Conservation (phyloP, 1,139 yeast genomes). For the Protomyces lactucae-debilis region DNA sequence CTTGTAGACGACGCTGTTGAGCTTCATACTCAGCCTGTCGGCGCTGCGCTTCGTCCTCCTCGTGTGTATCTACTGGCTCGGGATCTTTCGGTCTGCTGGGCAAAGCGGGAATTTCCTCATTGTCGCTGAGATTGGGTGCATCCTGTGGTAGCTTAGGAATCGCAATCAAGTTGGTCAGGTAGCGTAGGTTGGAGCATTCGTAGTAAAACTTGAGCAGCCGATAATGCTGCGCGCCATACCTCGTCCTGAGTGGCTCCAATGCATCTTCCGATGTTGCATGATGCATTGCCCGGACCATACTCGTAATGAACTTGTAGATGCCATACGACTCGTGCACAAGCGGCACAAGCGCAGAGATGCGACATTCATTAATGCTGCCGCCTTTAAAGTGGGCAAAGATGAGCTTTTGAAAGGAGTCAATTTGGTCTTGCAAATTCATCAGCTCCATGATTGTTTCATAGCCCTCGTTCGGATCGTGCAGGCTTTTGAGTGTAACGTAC, state of each 20-base stretch:
- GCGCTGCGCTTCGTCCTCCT: conserved; percentile 43
- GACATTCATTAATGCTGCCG: conserved; percentile 68
- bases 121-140: conserved; percentile 61
- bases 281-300: conserved; percentile 87
- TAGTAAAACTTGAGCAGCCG: conserved; percentile 80
- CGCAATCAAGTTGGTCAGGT: conserved; percentile 74
- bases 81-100: conserved; percentile 44
- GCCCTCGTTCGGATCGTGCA: conserved; percentile 87
- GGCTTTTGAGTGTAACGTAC: conserved; percentile 78
- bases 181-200: conserved; percentile 81
- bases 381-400: conserved; percentile 69
- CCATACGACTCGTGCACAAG: conserved; percentile 92
- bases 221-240: conserved; percentile 74
- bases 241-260: conserved; percentile 63
- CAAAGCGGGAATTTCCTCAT: conserved; percentile 45
- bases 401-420: conserved; percentile 72
- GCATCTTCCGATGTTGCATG: conserved; percentile 66
- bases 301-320: conserved; percentile 78
- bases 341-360: conserved; percentile 83
- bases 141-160: conserved; percentile 72
- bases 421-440: conserved; percentile 78
- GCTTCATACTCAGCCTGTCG: conserved; percentile 47
- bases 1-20: conserved; percentile 48
- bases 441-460: conserved; percentile 82
- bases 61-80: conserved; percentile 33